phyloP scores from a whole-genome alignment of 179 eudicot genomes.

The Amaranthus tricolor region DNA sequence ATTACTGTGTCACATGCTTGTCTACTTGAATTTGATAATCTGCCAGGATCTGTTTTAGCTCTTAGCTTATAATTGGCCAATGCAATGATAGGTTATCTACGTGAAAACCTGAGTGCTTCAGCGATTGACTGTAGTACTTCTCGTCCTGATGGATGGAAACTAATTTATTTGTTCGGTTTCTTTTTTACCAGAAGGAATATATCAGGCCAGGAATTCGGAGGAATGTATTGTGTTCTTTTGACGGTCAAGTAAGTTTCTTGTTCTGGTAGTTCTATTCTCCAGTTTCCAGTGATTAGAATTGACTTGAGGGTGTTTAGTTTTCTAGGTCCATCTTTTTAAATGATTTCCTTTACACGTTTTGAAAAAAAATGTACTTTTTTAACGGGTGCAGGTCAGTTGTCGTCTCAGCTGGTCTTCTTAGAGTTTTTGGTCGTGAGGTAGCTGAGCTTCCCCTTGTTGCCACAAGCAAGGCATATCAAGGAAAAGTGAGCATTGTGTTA shows the following conservation, averaged over 20 bases:
- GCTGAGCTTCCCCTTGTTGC: constrained; percentile 99
- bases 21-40: background rate
- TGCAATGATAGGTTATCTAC: background rate
- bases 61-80: background rate
- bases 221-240: constrained; percentile 85
- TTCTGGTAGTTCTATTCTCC: background rate
- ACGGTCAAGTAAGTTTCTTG: constrained; percentile 60
- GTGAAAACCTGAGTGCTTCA: background rate
- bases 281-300: background rate
- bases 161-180: background rate
- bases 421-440: constrained; percentile 81
- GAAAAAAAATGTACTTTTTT: background rate
- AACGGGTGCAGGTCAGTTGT: constrained; percentile 59
- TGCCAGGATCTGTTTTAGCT: background rate
- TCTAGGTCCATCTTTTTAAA: background rate
- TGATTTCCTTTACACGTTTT: background rate
- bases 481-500: constrained; percentile 52
- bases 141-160: background rate
- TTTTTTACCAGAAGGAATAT: constrained; percentile 81
- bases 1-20: background rate
- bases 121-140: background rate
- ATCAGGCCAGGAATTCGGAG: constrained; percentile 93
- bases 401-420: constrained; percentile 87
- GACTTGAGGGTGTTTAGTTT: background rate
- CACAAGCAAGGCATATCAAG: constrained; percentile 84